phyloP scores from a whole-genome alignment of 805 yeast species.

The Suhomyces sp. region DNA sequence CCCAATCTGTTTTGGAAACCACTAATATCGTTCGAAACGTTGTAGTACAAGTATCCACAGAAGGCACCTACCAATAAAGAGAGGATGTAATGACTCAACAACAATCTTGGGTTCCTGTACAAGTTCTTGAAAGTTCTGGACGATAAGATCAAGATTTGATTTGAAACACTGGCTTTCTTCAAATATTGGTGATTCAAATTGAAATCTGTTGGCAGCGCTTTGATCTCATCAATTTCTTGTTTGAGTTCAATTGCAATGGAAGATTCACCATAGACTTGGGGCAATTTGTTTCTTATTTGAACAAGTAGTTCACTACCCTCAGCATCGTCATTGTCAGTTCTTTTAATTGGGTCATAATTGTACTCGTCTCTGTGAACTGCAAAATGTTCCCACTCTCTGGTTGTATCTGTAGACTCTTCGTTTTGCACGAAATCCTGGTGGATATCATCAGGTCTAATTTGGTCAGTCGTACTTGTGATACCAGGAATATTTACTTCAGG shows the following conservation, averaged over 20 bases:
- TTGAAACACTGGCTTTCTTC: constrained; percentile 53
- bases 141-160: constrained; percentile 72
- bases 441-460: constrained; percentile 13
- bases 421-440: constrained; percentile 29
- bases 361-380: constrained; percentile 79
- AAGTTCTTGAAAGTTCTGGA: constrained; percentile 89
- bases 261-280: constrained; percentile 37
- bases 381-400: constrained; percentile 83
- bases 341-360: constrained; percentile 23
- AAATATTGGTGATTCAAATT: constrained; percentile 31
- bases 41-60: constrained; percentile 82
- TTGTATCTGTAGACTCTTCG: constrained; percentile 48
- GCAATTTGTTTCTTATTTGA: constrained; percentile 24
- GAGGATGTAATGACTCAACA: constrained; percentile 77
- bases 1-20: constrained; percentile 97
- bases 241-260: constrained; percentile 38
- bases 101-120: constrained; percentile 87
- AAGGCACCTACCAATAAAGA: constrained; percentile 75
- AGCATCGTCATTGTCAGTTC: constrained; percentile 11
- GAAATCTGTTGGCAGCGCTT: constrained; percentile 21
- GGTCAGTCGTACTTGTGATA: neutral
- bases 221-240: constrained; percentile 32
- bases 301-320: constrained; percentile 20
- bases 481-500: constrained; percentile 6
- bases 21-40: constrained; percentile 82